These are phyloP conservation scores for Bertia moriformis DNA, from an alignment of 2,329 filamentous ascomycete species.

Conservation along the genomic window DNA sequence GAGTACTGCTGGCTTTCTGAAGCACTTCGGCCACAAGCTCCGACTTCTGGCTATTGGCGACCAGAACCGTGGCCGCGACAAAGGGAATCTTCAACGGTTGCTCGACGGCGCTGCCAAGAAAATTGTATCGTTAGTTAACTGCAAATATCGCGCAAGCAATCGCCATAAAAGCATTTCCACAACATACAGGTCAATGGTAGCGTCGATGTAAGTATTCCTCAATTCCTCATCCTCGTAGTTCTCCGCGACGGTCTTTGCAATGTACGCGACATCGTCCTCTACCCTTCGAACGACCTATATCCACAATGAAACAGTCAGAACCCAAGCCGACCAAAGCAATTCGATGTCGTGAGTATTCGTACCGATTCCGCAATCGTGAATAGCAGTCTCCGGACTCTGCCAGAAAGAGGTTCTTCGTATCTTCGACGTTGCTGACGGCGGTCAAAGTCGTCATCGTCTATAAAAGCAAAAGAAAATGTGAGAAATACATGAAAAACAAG, in stretches of 20 bases:
- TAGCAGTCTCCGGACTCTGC: slow-evolving; percentile 40
- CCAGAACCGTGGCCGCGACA: slow-evolving; percentile 48
- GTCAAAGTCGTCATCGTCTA: slow-evolving; percentile 45
- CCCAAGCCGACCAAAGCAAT: too few species aligned
- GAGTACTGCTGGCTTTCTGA: slow-evolving; percentile 27
- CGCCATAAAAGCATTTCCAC: too few species aligned
- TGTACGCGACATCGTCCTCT: slow-evolving; percentile 40
- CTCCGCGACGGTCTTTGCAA: slow-evolving; percentile 47
- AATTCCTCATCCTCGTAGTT: slow-evolving; percentile 55
- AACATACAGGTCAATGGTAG: slow-evolving; percentile 35
- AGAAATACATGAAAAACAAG: background rate
- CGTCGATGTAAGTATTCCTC: slow-evolving; percentile 39
- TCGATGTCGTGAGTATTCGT: too few species aligned
- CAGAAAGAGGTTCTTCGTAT: slow-evolving; percentile 40
- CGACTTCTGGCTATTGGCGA: slow-evolving; percentile 45
- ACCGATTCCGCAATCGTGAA: slow-evolving; percentile 43
- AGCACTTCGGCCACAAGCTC: slow-evolving; percentile 46
- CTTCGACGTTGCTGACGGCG: slow-evolving; percentile 40
- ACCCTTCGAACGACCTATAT: slow-evolving; percentile 31
- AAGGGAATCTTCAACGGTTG: slow-evolving; percentile 66
- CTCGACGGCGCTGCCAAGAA: slow-evolving; percentile 31
- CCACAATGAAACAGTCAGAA: too few species aligned
- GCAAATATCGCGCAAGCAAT: too few species aligned
- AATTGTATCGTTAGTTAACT: too few species aligned
- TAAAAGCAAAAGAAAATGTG: background rate